phyloP scores from a whole-genome alignment of 2,329 filamentous ascomycete species.

The Paracoccidioides brasiliensis region DNA sequence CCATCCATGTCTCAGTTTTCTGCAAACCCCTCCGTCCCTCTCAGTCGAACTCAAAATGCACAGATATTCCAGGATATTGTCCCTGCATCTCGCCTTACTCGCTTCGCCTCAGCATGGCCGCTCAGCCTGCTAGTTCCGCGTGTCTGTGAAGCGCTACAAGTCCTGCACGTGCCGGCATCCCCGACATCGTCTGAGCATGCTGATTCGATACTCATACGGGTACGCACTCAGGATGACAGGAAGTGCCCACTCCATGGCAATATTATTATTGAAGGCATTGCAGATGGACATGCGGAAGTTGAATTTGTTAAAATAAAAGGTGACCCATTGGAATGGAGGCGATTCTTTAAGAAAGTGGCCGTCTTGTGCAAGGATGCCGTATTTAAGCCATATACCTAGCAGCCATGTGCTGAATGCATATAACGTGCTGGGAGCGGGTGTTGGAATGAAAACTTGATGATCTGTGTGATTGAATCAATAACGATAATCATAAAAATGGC shows the following conservation, averaged over 20 bases:
- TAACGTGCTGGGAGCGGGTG: neutral
- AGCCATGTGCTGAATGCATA: neutral
- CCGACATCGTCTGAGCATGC: slow-evolving; percentile 33
- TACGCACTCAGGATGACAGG: slow-evolving; percentile 54
- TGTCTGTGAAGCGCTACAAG: slow-evolving; percentile 67
- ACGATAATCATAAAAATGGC: neutral
- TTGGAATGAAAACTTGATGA: neutral
- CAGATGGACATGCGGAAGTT: slow-evolving; percentile 60
- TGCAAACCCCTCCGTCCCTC: slow-evolving; percentile 59
- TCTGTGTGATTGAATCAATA: neutral
- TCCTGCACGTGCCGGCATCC: slow-evolving; percentile 62
- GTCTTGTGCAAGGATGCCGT: slow-evolving; percentile 77
- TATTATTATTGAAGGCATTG: slow-evolving; percentile 32
- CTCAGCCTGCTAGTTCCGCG: slow-evolving; percentile 64
- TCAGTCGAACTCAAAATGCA: slow-evolving; percentile 79
- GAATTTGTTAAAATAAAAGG: slow-evolving; percentile 90
- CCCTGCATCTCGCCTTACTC: slow-evolving; percentile 71
- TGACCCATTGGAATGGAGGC: slow-evolving; percentile 88
- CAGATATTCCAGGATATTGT: slow-evolving; percentile 83
- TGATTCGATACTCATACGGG: slow-evolving; percentile 50
- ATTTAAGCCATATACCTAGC: slow-evolving; percentile 42
- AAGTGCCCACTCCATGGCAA: slow-evolving; percentile 33
- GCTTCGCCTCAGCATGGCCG: slow-evolving; percentile 79
- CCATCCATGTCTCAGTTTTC: slow-evolving; percentile 78
- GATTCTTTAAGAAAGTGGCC: slow-evolving; percentile 94